Percentiles rank a stretch among this genome's conserved stretches.
Evolutionary conservation across 1,139 yeast genomes (phyloP).

Genomic region (Meyerozyma athensensis): DNA sequence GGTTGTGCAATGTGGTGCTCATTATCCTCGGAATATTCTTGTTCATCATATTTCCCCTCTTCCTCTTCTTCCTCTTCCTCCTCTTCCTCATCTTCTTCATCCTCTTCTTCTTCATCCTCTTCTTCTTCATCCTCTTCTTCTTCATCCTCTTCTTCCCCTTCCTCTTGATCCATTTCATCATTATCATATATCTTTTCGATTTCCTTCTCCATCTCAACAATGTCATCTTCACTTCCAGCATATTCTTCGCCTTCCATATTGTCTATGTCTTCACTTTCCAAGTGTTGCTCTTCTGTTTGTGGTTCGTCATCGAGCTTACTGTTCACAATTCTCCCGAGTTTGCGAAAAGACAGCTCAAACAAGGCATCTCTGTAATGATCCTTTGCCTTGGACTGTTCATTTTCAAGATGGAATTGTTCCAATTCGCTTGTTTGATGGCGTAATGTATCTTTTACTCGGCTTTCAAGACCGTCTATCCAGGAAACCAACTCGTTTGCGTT

Average conservation of each 20-base stretch:
- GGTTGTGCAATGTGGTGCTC: no score
- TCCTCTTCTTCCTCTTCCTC: constrained; percentile 16
- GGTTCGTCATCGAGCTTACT: neutral
- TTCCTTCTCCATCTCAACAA: neutral
- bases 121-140: neutral
- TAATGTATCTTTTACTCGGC: constrained; percentile 36
- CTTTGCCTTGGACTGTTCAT: constrained; percentile 25
- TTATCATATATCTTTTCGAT: neutral
- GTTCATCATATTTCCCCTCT: constrained; percentile 5
- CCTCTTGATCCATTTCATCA: neutral
- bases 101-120: neutral
- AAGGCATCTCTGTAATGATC: constrained; percentile 23
- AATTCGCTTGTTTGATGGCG: constrained; percentile 36
- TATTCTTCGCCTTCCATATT: neutral
- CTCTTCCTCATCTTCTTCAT: constrained; percentile 8
- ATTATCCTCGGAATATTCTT: constrained; percentile 8
- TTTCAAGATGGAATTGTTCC: constrained; percentile 23
- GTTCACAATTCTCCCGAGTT: neutral
- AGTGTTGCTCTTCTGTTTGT: neutral
- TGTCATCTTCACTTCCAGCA: neutral
- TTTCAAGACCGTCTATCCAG: constrained; percentile 50
- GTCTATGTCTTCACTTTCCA: neutral
- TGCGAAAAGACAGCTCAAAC: constrained; percentile 18
- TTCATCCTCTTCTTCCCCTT: neutral
- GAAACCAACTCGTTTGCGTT: constrained; percentile 34